phyloP scores from a whole-genome alignment of 176 grass and related monocot genomes.

The Bonia amplexicaulis region DNA sequence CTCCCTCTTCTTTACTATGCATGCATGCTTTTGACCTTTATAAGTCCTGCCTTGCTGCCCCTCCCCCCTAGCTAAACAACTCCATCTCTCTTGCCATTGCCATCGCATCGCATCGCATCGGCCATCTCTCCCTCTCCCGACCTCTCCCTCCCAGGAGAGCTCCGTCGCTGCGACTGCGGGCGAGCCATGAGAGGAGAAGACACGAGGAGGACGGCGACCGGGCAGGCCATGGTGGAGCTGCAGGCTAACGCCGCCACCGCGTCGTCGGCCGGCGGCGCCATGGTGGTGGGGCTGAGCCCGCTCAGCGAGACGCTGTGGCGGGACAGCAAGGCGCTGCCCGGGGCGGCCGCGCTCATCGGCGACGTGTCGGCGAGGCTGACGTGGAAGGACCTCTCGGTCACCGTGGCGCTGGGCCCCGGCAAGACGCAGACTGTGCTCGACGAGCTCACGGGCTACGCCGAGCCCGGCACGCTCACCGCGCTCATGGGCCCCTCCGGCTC shows the following conservation, averaged over 20 bases:
- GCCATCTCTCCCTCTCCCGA: background rate
- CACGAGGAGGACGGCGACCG: conserved; percentile 31
- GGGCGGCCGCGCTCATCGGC: conserved; percentile 47
- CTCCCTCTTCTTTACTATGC: conserved; percentile 33
- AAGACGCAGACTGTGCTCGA: conserved; percentile 80
- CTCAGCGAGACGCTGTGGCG: conserved; percentile 92
- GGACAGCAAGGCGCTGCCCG: conserved; percentile 46
- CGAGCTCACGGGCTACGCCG: conserved; percentile 83
- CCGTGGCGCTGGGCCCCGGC: conserved; percentile 63
- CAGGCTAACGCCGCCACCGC: conserved; percentile 57
- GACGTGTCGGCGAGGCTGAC: conserved; percentile 92
- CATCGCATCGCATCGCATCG: background rate
- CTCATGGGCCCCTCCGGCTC: conserved; percentile 96
- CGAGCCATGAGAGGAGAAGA: conserved; percentile 35
- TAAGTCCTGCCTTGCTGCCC: conserved; percentile 20
- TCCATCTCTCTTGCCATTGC: background rate
- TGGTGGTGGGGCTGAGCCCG: conserved; percentile 72
- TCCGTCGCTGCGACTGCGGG: background rate
- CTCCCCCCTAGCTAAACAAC: conserved; percentile 5
- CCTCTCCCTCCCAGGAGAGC: conserved; percentile 5
- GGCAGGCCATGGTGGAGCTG: conserved; percentile 73
- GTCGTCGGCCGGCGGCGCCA: conserved; percentile 29
- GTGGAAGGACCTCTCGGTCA: conserved; percentile 94
- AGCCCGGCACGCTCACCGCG: conserved; percentile 78
- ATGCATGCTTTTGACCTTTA: conserved; percentile 52